Conservation (phyloP, 257 asterid genomes). For the Ophiorrhiza pumila region DNA sequence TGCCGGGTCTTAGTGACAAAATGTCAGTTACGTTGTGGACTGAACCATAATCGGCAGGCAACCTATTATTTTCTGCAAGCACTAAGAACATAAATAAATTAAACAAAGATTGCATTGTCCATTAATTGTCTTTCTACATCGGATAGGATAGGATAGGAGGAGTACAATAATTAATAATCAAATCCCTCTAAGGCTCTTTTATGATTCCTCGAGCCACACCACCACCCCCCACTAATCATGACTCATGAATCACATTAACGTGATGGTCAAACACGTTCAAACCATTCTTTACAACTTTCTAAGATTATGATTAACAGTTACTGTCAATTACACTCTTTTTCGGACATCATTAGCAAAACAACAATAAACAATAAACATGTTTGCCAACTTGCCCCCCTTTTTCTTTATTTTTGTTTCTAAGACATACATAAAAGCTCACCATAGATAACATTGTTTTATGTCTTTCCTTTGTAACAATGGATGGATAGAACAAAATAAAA, state of each 20-base stretch:
- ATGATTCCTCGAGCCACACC: conserved; percentile 63
- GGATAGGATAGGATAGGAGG: no score
- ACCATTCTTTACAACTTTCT: conserved; percentile 4
- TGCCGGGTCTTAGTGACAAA: conserved; percentile 41
- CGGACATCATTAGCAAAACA: conserved; percentile 19
- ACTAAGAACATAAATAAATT: conserved; percentile 25
- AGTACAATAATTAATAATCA: no score
- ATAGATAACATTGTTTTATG: no score
- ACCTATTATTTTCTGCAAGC: conserved; percentile 31
- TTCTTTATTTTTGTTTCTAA: no score
- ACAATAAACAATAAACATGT: conserved; percentile 19
- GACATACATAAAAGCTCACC: no score
- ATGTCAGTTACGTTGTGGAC: conserved; percentile 22
- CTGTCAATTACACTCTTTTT: conserved; percentile 32
- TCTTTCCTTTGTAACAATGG: no score
- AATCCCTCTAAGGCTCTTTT: neutral
- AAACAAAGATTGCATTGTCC: neutral
- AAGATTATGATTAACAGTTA: conserved; percentile 9
- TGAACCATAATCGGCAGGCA: conserved; percentile 22
- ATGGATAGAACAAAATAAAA: no score
- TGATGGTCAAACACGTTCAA: conserved; percentile 15
- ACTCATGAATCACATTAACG: conserved; percentile 20
- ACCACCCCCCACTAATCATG: conserved; percentile 7
- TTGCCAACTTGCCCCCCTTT: neutral
- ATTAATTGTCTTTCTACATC: no score